Percentiles rank a stretch among this genome's conserved stretches.
Conservation (phyloP, 768 basidiomycete species). For the Mycena kentingensis region DNA sequence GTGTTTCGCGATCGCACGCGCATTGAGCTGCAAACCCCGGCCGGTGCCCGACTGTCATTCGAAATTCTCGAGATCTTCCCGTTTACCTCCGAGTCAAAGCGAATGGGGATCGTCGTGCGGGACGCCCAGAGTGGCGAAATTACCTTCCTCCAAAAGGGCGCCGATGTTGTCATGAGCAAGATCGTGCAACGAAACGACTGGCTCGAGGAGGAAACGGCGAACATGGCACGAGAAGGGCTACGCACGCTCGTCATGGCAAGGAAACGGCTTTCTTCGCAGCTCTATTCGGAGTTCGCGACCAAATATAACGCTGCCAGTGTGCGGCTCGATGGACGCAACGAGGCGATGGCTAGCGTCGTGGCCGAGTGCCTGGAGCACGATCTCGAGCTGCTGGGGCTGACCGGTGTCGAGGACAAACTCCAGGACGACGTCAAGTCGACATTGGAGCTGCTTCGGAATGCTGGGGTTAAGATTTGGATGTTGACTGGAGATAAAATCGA, state of each 20-base stretch:
- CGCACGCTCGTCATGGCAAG: constrained; percentile 92
- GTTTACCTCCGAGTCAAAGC: constrained; percentile 97
- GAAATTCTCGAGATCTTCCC: constrained; percentile 96
- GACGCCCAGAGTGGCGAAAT: constrained; percentile 77
- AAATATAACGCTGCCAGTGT: constrained; percentile 79
- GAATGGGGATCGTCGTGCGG: constrained; percentile 96
- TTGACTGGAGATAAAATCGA: constrained; percentile 99
- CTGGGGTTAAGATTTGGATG: constrained; percentile 99
- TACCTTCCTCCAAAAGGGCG: constrained; percentile 93
- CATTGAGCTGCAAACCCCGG: constrained; percentile 81
- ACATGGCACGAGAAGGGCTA: constrained; percentile 97
- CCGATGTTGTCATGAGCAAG: constrained; percentile 95
- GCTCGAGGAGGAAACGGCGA: constrained; percentile 97
- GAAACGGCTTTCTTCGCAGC: constrained; percentile 68
- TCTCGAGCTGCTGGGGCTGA: constrained; percentile 88
- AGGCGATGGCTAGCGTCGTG: constrained; percentile 77
- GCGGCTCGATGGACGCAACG: constrained; percentile 74
- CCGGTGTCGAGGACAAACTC: constrained; percentile 98
- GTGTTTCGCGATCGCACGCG: constrained; percentile 85
- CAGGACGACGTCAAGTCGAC: constrained; percentile 97
- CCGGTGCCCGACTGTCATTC: constrained; percentile 64
- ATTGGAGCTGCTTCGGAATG: constrained; percentile 89
- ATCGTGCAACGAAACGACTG: constrained; percentile 98
- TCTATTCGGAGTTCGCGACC: constrained; percentile 74
- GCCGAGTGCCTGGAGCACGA: constrained; percentile 81